Conservation (phyloP, 1,284 basidiomycete genomes). For the Retiboletus flavoniger region DNA sequence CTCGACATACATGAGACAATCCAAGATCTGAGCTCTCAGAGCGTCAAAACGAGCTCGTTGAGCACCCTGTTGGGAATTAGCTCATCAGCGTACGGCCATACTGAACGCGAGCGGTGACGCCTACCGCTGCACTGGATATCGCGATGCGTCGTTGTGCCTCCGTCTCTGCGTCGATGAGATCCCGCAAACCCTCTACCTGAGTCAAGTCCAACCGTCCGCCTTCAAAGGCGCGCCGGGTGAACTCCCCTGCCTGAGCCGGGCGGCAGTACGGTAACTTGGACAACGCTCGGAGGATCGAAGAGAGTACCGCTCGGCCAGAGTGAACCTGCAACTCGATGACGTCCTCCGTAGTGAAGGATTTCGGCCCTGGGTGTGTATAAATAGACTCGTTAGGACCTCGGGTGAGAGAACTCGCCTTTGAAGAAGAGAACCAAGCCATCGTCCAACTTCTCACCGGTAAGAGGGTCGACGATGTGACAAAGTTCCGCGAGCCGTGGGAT, state of each 20-base stretch:
- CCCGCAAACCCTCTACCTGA: slow-evolving; percentile 81
- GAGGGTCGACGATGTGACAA: slow-evolving; percentile 68
- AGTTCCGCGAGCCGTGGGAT: slow-evolving; percentile 68
- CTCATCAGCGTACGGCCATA: neutral
- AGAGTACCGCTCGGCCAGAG: slow-evolving; percentile 78
- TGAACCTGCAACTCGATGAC: slow-evolving; percentile 87
- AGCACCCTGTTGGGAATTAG: slow-evolving; percentile 47
- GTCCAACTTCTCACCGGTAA: slow-evolving; percentile 65
- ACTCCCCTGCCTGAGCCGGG: slow-evolving; percentile 83
- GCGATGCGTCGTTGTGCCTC: slow-evolving; percentile 77
- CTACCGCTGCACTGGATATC: slow-evolving; percentile 62
- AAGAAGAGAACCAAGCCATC: slow-evolving; percentile 82
- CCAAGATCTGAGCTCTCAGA: slow-evolving; percentile 64
- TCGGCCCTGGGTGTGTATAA: slow-evolving; percentile 47
- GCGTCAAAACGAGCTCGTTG: slow-evolving; percentile 58
- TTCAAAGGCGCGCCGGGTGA: slow-evolving; percentile 79
- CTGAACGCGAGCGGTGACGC: slow-evolving; percentile 16
- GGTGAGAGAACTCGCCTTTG: slow-evolving; percentile 48
- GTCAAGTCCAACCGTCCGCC: slow-evolving; percentile 80
- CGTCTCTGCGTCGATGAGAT: slow-evolving; percentile 84
- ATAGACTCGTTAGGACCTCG: neutral
- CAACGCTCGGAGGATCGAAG: slow-evolving; percentile 65
- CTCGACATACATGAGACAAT: slow-evolving; percentile 75
- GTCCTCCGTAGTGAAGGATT: slow-evolving; percentile 80
- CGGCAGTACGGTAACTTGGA: slow-evolving; percentile 60